Conservation (phyloP, 2,329 filamentous ascomycete species). For the Sclerotinia borealis region DNA sequence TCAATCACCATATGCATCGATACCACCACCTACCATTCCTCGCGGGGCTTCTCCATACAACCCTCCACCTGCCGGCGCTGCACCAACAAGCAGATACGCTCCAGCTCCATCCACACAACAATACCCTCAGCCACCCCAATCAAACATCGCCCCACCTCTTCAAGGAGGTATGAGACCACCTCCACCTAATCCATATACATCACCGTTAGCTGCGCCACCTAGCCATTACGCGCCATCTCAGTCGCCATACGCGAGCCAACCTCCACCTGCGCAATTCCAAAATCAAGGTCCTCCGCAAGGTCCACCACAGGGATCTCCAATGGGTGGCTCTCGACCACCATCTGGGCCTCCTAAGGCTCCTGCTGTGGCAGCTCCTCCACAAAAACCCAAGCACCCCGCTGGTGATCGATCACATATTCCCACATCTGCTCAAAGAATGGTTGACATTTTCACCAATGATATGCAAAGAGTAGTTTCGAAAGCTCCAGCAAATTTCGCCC, state of each 20-base stretch:
- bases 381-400: constrained; percentile 64
- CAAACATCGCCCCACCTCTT: constrained; percentile 37
- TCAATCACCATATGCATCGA: constrained; percentile 32
- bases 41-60: constrained; percentile 84
- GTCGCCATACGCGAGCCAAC: constrained; percentile 45
- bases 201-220: constrained; percentile 39
- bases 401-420: constrained; percentile 92
- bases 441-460: constrained; percentile 73
- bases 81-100: constrained; percentile 71
- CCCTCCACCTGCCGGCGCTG: constrained; percentile 62
- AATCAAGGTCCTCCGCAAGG: constrained; percentile 40
- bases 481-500: constrained; percentile 78
- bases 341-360: constrained; percentile 30
- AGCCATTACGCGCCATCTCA: constrained; percentile 57
- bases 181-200: constrained; percentile 42
- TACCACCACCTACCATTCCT: constrained; percentile 52
- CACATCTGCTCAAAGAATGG: constrained; percentile 65
- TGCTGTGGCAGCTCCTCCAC: constrained; percentile 36
- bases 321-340: constrained; percentile 40
- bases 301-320: constrained; percentile 36
- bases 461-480: constrained; percentile 83
- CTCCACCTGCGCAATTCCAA: constrained; percentile 36
- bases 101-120: constrained; percentile 56
- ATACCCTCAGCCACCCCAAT: constrained; percentile 40
- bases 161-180: constrained; percentile 39